Evolutionary conservation across 208 protist genomes (phyloP).

Genomic region (Trypanosoma platydactyli): DNA sequence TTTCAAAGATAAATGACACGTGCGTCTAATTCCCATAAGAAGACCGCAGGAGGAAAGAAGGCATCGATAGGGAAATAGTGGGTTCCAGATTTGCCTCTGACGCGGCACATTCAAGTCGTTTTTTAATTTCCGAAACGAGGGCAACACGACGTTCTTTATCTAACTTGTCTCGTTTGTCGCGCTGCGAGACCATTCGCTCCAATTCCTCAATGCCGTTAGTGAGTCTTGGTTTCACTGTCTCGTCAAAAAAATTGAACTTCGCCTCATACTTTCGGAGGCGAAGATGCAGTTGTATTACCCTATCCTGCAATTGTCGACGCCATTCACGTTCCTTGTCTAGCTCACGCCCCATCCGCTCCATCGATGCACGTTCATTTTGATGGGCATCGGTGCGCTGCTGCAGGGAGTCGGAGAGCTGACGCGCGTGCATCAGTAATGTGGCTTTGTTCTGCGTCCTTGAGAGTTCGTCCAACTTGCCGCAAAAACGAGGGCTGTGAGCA

Average conservation of each 20-base stretch:
- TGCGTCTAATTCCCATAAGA: background rate
- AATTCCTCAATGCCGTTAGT: constrained; percentile 32
- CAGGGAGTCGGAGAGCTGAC: constrained; percentile 6
- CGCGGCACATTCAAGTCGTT: constrained; percentile 5
- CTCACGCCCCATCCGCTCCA: constrained; percentile 8
- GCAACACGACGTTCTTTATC: constrained; percentile 1
- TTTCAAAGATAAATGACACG: no score
- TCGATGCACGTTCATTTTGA: background rate
- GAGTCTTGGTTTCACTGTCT: constrained; percentile 37
- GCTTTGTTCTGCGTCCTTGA: background rate
- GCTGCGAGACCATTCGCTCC: constrained; percentile 22
- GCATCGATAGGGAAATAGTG: background rate
- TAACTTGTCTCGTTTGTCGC: constrained; percentile 4
- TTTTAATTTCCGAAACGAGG: constrained; percentile 18
- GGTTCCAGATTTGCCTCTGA: background rate
- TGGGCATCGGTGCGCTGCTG: background rate
- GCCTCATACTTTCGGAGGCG: constrained; percentile 36
- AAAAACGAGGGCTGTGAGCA: background rate
- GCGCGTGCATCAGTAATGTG: constrained; percentile 10
- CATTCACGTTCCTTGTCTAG: constrained; percentile 18
- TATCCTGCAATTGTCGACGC: constrained; percentile 22
- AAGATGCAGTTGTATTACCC: constrained; percentile 29
- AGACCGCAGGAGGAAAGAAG: background rate
- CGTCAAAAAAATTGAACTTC: constrained; percentile 36
- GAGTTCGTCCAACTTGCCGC: background rate